Evolutionary conservation across 805 yeast genomes (phyloP).

Genomic region (Pachysolen tannophilus): DNA sequence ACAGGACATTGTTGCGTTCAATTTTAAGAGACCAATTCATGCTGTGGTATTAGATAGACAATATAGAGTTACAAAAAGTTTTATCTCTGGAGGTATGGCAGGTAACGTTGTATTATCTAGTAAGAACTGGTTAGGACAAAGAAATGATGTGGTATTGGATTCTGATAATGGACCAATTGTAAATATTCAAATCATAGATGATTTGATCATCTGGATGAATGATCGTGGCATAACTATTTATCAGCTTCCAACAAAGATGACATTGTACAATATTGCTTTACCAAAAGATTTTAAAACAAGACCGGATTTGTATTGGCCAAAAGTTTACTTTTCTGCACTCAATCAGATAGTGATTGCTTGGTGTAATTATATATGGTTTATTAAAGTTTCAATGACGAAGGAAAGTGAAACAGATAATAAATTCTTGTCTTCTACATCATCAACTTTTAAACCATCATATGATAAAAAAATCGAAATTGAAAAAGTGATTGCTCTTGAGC

Average conservation of each 20-base stretch:
- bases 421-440: slow-evolving; percentile 39
- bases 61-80: slow-evolving; percentile 53
- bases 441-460: slow-evolving; percentile 37
- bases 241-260: slow-evolving; percentile 42
- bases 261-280: slow-evolving; percentile 44
- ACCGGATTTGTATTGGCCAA: slow-evolving; percentile 81
- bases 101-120: slow-evolving; percentile 73
- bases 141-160: slow-evolving; percentile 60
- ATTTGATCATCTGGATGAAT: slow-evolving; percentile 73
- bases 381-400: slow-evolving; percentile 26
- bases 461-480: slow-evolving; percentile 37
- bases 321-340: slow-evolving; percentile 55
- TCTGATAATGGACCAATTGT: slow-evolving; percentile 64
- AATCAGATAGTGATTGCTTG: slow-evolving; percentile 73
- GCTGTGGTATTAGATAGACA: slow-evolving; percentile 75
- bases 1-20: slow-evolving; percentile 61
- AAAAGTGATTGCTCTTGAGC: slow-evolving; percentile 37
- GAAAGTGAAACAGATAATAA: slow-evolving; percentile 8
- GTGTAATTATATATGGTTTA: slow-evolving; percentile 71
- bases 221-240: slow-evolving; percentile 70
- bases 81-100: slow-evolving; percentile 84
- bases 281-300: slow-evolving; percentile 51
- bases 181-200: slow-evolving; percentile 53
- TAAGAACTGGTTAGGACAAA: slow-evolving; percentile 80
- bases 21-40: slow-evolving; percentile 83